A percentile compares a stretch with the other conserved stretches of the same genome.
These are phyloP conservation scores for Blastocladiella britannica DNA, from an alignment of 192 early-diverging fungal species.

Conservation along the genomic window DNA sequence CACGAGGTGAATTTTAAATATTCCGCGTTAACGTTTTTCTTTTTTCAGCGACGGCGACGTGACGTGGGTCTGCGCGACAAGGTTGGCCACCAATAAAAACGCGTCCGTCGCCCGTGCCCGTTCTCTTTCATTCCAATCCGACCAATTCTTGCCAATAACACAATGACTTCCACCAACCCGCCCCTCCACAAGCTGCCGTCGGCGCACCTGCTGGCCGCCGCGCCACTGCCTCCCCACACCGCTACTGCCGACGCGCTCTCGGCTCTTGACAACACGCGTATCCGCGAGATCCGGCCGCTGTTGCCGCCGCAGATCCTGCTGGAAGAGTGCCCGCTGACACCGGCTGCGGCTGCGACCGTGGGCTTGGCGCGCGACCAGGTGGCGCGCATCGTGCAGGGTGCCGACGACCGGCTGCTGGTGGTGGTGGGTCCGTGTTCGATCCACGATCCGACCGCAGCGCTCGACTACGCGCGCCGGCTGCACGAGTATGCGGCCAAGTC, in stretches of 20 bases:
- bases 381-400: conserved; percentile 48
- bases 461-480: conserved; percentile 39
- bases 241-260: conserved; percentile 1
- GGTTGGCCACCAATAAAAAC: too few relatives aligned
- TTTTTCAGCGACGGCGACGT: too few relatives aligned
- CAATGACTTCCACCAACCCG: too few relatives aligned
- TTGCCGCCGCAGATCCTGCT: conserved; percentile 74
- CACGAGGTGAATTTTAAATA: too few relatives aligned
- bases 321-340: conserved; percentile 50
- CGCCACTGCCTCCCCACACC: too few relatives aligned
- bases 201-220: too few relatives aligned
- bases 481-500: conserved; percentile 34
- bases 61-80: too few relatives aligned
- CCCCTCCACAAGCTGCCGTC: too few relatives aligned
- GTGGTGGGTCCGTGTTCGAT: conserved; percentile 94
- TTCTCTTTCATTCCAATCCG: too few relatives aligned
- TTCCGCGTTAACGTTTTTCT: too few relatives aligned
- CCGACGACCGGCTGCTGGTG: conserved; percentile 71
- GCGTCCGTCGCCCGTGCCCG: too few relatives aligned
- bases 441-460: conserved; percentile 68
- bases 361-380: conserved; percentile 35
- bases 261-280: conserved; percentile 58
- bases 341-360: conserved; percentile 20
- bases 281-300: conserved; percentile 77
- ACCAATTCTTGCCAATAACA: too few relatives aligned